Base-by-base conservation (phyloP, 495 filamentous ascomycete genomes). In the Clavariopsis aquatica region DNA sequence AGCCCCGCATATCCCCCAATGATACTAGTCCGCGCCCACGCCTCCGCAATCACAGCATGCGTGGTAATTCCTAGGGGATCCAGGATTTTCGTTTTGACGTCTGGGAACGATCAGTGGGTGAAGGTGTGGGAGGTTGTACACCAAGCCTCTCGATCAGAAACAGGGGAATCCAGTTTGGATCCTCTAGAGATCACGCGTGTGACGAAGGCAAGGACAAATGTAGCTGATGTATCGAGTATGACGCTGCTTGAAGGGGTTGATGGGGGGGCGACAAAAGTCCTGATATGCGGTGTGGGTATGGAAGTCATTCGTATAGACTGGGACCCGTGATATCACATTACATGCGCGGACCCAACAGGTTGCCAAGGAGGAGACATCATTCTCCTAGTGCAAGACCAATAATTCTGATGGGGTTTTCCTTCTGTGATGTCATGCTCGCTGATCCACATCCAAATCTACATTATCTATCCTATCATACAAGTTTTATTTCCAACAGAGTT, bases 71-170 rank as follows among this genome's bases (percentile, higher is more conserved):
- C 15, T 55, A 52, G 7, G 24, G 49, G 3, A 24, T 49, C 20
- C 2, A 47, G 20, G 26, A 38, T 72, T 15, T 46, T 38, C n/a
- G 60, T 91, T 1, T 82, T 84, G 6, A 87, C 84, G 1, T 82
- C 85, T 0, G 86, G 91, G 26, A 92, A 89, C 59, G 94, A 97
- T 71, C 92, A 96, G 77, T 81, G 86, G 22, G 71, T 96, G 57
- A 91, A 89, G 70, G 65, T 88, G 1, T 97, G 93, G 93, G 71
- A 66, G 1, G 65, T 87, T 20, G 58, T 56, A 0, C 66, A 83
- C 28, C 76, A 83, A 53, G 63, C 77, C 31, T 12, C 49, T 62
- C 31, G 20, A 24, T 49, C 20, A 7, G 20, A n/a, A n/a, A n/a
- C 47, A 27, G 6, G 5, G 47, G 19, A 19, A 24, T 43, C 38